Conservation (phyloP, 208 protist genomes). For the Spongospora subterranea region DNA sequence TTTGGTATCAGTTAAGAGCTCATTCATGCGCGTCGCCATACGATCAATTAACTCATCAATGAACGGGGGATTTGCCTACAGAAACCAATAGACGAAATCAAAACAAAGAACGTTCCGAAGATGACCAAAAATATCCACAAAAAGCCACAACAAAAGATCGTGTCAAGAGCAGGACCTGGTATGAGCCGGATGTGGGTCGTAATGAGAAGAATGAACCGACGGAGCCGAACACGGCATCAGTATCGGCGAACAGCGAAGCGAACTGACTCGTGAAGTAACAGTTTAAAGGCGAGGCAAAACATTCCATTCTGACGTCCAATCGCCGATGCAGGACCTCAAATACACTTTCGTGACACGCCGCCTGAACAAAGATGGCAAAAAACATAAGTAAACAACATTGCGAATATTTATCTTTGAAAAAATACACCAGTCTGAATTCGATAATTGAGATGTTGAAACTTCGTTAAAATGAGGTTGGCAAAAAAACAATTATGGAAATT, state of each 20-base stretch:
- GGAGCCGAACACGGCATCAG: neutral
- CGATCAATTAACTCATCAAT: conserved; percentile 9
- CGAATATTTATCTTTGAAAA: no score
- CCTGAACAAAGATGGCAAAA: neutral
- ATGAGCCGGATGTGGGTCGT: neutral
- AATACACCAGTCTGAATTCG: no score
- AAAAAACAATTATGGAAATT: no score
- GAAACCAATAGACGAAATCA: neutral
- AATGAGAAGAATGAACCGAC: conserved; percentile 25
- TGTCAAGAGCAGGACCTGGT: neutral
- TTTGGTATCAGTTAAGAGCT: neutral
- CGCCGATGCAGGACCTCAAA: neutral
- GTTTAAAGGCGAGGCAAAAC: conserved; percentile 43
- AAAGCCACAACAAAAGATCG: neutral
- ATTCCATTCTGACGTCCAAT: conserved; percentile 36
- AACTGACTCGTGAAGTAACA: conserved; percentile 19
- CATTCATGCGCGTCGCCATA: conserved; percentile 2
- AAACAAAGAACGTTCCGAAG: neutral
- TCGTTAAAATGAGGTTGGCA: no score
- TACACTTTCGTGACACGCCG: neutral
- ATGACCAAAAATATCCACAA: neutral
- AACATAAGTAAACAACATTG: neutral
- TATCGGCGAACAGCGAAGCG: neutral
- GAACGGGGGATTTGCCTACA: conserved; percentile 29
- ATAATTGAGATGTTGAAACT: no score